phyloP scores from a whole-genome alignment of 495 filamentous ascomycete species.

The Cercophora scortea region DNA sequence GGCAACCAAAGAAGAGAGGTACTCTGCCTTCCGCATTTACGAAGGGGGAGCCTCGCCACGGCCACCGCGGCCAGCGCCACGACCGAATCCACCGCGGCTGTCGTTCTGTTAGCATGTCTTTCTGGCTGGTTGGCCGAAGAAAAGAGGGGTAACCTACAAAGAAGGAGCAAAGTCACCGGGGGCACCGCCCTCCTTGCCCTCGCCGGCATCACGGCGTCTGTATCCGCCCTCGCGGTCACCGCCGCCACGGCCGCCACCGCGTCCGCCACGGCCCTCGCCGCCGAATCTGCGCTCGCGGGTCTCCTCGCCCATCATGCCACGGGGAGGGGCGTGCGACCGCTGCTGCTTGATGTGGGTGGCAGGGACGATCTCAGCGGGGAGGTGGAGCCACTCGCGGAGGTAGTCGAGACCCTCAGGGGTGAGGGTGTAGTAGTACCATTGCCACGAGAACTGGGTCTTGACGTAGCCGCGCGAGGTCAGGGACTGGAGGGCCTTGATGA shows the following conservation, averaged over 20 bases:
- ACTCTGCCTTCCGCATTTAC: conserved; percentile 31
- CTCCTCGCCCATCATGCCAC: conserved; percentile 96
- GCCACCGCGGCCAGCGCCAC: conserved; percentile 63
- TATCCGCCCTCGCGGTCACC: conserved; percentile 90
- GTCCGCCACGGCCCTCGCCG: conserved; percentile 63
- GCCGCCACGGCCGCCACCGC: conserved; percentile 60
- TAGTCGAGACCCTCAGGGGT: conserved; percentile 99
- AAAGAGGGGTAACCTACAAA: conserved; percentile 53
- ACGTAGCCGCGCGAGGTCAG: conserved; percentile 94
- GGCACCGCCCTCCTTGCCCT: conserved; percentile 91
- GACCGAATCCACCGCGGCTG: conserved; percentile 86
- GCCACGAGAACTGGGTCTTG: conserved; percentile 99
- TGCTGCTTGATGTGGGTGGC: conserved; percentile 99
- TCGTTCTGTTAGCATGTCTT: not conserved
- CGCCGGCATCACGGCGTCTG: conserved; percentile 77
- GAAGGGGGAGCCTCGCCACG: conserved; percentile 65
- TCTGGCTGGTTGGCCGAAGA: not conserved
- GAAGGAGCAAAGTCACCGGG: conserved; percentile 90
- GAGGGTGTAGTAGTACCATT: conserved; percentile 99
- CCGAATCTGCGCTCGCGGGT: conserved; percentile 61
- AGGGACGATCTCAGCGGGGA: conserved; percentile 98
- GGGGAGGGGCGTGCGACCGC: conserved; percentile 94
- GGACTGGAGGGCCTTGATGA: conserved; percentile 98
- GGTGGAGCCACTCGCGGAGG: conserved; percentile 99
- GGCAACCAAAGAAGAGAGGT: conserved; percentile 18